phyloP scores from a whole-genome alignment of 768 basidiomycete species.

The Exsudoporus frostii region DNA sequence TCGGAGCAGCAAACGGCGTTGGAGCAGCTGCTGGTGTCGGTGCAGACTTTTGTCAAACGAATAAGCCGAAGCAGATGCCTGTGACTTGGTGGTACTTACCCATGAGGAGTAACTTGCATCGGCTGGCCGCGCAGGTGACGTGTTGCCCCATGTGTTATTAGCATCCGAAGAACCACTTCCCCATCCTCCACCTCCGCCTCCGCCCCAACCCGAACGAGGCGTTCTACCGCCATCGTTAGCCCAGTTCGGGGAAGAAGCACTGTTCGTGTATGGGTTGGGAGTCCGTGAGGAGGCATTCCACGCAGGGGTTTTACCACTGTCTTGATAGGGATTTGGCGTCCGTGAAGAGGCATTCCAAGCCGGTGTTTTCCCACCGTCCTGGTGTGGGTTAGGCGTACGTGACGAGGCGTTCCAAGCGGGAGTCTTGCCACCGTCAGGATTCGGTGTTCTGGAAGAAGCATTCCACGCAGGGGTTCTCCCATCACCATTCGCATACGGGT shows the following conservation, averaged over 20 bases:
- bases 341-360: slow-evolving; percentile 48
- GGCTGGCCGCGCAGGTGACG: slow-evolving; percentile 33
- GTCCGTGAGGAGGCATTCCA: slow-evolving; percentile 39
- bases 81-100: slow-evolving; percentile 30
- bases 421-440: slow-evolving; percentile 64
- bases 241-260: slow-evolving; percentile 25
- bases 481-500: slow-evolving; percentile 57
- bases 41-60: slow-evolving; percentile 24
- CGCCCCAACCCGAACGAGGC: slow-evolving; percentile 46
- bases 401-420: slow-evolving; percentile 58
- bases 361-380: slow-evolving; percentile 43
- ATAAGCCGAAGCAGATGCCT: slow-evolving; percentile 11
- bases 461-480: slow-evolving; percentile 65
- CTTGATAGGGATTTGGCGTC: slow-evolving; percentile 55
- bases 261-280: slow-evolving; percentile 46
- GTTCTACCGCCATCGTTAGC: slow-evolving; percentile 43
- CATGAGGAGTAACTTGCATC: slow-evolving; percentile 30
- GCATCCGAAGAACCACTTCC: slow-evolving; percentile 18
- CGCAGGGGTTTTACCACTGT: slow-evolving; percentile 10
- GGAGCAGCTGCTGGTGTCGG: slow-evolving; percentile 40
- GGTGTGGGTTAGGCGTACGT: slow-evolving; percentile 57
- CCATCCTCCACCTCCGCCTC: slow-evolving; percentile 34
- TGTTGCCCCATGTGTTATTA: slow-evolving; percentile 25
- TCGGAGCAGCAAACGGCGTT: slow-evolving; percentile 36
- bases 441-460: slow-evolving; percentile 64